Evolutionary conservation across 345 rosid genomes (phyloP), one percentile per base, ranked within the genome.

Genomic region (Carallia pectinifolia): DNA sequence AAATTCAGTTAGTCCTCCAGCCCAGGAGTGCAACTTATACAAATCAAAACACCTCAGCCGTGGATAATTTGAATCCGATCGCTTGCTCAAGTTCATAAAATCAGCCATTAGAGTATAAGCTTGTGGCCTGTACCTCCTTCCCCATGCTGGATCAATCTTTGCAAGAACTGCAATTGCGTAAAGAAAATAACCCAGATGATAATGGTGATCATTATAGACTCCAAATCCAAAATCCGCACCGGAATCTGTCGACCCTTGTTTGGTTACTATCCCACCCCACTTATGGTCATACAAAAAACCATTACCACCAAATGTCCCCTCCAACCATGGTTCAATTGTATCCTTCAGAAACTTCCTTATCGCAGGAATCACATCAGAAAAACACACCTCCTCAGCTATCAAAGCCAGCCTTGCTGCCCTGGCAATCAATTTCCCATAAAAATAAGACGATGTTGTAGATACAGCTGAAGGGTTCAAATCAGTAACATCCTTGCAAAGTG

Each of bases 11-110:
- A 95, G 75, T 53, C 99, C 97, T 54, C 96, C 91, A 13, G 97
- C 99, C 97, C 97, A 95, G 33, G 99, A 95, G 75, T 95, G 99
- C 70, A 95, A 77, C 70, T 90, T 95, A 55, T 88, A 95, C 68
- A 95, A 67, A 80, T 95, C 97, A 65, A 95, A 95, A 61, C 97
- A 92, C 71, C 97, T 83, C 83, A 95, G 62, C 23, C 97, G 88
- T 0, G 97, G 81, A 71, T 89, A 95, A 58, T 48, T 80, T 0
- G 89, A 88, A 69, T 79, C 76, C 6, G 84, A 82, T 61, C 77
- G 36, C 61, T 76, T 85, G n/a, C 91, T 86, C 62, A 90, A 36
- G 67, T 75, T 89, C 97, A 92, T 85, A 68, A 82, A 92, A 81
- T 95, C 97, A 0, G 91, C 97, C 92, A 89, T 76, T 5, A 95